phyloP scores from a whole-genome alignment of 2,329 filamentous ascomycete species.

The Grosmannia huntii region DNA sequence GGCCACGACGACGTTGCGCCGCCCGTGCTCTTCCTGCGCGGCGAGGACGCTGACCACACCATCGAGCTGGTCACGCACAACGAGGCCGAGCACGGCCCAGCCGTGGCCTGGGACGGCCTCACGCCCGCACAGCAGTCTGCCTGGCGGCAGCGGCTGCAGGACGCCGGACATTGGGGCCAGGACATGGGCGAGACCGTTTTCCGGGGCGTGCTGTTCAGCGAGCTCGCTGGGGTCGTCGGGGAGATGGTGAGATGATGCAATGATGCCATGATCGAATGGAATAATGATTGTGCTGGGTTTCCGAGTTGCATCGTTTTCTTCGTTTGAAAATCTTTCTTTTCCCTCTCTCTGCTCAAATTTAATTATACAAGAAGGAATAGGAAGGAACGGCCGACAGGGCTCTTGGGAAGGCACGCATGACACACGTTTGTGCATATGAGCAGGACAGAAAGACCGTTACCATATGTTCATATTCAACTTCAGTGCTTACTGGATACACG shows the following conservation, averaged over 20 bases:
- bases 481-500: not conserved
- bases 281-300: not conserved
- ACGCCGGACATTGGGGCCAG: constrained; percentile 68
- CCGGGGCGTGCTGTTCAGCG: constrained; percentile 64
- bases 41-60: constrained; percentile 12
- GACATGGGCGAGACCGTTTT: constrained; percentile 66
- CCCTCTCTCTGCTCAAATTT: not conserved
- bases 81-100: constrained; percentile 33
- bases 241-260: constrained; percentile 26
- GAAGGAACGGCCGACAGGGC: not conserved
- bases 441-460: too few relatives aligned
- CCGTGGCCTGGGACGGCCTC: constrained; percentile 57
- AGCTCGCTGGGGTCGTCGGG: constrained; percentile 52
- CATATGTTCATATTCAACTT: not conserved
- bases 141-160: constrained; percentile 57
- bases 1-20: not conserved
- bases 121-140: constrained; percentile 44
- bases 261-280: constrained; percentile 20
- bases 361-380: not conserved
- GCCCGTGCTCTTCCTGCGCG: constrained; percentile 8
- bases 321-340: not conserved
- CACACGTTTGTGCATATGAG: not conserved
- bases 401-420: not conserved
- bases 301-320: not conserved
- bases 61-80: constrained; percentile 31